These are phyloP conservation scores for Hylodesmum podocarpum DNA, from an alignment of 306 rosid genomes.

Conservation along the genomic window DNA sequence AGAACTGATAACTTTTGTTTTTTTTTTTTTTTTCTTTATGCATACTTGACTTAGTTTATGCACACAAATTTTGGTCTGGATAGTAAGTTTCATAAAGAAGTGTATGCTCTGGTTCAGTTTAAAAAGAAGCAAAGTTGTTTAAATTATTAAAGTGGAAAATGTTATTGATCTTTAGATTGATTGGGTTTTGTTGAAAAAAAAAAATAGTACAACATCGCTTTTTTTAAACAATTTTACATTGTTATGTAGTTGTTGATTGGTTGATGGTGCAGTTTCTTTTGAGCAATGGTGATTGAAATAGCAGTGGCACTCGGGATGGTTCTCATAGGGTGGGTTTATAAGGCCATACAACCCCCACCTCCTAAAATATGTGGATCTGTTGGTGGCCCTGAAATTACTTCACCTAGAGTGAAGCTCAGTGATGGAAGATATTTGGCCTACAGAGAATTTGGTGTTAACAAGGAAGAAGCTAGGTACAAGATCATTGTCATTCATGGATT, in stretches of 20 bases:
- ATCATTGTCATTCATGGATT: conserved; percentile 70
- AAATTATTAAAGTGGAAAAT: background rate
- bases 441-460: conserved; percentile 64
- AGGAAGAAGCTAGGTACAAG: conserved; percentile 64
- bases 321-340: conserved; percentile 54
- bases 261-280: background rate
- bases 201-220: background rate
- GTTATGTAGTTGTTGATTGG: background rate
- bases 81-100: too few relatives aligned
- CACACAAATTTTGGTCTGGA: too few relatives aligned
- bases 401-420: conserved; percentile 64
- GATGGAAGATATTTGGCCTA: conserved; percentile 87
- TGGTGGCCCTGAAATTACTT: conserved; percentile 62
- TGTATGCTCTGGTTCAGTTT: too few relatives aligned
- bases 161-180: background rate
- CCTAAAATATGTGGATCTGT: conserved; percentile 66
- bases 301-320: conserved; percentile 55
- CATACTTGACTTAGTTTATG: too few relatives aligned
- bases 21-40: too few relatives aligned
- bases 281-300: conserved; percentile 61
- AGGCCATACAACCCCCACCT: conserved; percentile 59
- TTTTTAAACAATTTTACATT: background rate
- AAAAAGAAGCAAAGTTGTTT: too few relatives aligned
- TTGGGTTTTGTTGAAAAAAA: background rate
- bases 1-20: too few relatives aligned